Conservation (phyloP, 495 filamentous ascomycete genomes). For the Pyrenopolyporus hunteri region DNA sequence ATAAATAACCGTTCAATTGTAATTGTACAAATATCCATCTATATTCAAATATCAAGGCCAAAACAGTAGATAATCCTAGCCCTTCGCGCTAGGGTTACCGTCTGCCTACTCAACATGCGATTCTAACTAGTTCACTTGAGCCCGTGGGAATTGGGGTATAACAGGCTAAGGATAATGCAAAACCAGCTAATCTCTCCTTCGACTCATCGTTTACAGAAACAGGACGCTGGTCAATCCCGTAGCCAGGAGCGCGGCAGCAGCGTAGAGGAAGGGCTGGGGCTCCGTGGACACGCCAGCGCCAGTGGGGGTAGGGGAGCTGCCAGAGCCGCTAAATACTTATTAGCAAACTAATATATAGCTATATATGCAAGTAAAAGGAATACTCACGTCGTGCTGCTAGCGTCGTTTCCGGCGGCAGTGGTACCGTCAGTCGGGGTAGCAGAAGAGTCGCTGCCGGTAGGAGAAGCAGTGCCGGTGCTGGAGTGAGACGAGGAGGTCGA, state of each 20-base stretch:
- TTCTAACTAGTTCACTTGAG: conserved; percentile 7
- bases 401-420: conserved; percentile 4
- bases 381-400: conserved; percentile 30
- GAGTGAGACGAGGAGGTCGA: conserved; percentile 24
- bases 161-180: conserved; percentile 12
- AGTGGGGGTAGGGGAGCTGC: conserved; percentile 12
- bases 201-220: conserved; percentile 25
- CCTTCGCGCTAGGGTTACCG: conserved; percentile 3
- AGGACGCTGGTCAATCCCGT: conserved; percentile 35
- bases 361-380: not conserved
- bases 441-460: conserved; percentile 16
- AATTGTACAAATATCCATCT: conserved; percentile 34
- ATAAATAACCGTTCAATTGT: conserved; percentile 32
- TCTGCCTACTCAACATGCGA: conserved; percentile 14
- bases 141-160: conserved; percentile 31
- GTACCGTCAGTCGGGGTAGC: conserved; percentile 17
- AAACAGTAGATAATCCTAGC: conserved; percentile 1
- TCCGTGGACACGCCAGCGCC: conserved; percentile 25
- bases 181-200: conserved; percentile 1
- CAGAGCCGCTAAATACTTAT: conserved; percentile 11
- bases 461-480: conserved; percentile 24
- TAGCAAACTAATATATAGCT: conserved; percentile 3
- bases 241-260: conserved; percentile 33
- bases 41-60: conserved; percentile 23
- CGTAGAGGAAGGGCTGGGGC: conserved; percentile 33